A percentile compares a stretch with the other conserved stretches of the same genome.
These are phyloP conservation scores for Hymenotorrendiella dingleyae DNA, from an alignment of 2,329 filamentous ascomycete species.

Conservation along the genomic window DNA sequence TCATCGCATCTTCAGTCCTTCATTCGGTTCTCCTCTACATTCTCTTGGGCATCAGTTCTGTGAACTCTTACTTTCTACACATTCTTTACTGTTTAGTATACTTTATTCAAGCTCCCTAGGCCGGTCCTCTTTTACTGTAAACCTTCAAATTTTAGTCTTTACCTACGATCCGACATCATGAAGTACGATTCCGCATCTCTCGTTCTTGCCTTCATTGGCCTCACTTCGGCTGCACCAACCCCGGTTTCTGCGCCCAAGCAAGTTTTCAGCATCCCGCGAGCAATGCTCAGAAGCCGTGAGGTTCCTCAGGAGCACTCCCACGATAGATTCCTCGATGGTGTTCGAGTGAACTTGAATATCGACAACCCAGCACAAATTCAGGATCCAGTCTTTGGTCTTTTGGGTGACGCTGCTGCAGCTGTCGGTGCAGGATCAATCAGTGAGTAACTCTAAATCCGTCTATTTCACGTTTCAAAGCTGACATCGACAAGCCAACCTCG, in stretches of 20 bases:
- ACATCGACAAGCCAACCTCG: conserved; percentile 35
- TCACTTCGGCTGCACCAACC: conserved; percentile 27
- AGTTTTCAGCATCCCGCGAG: conserved; percentile 21
- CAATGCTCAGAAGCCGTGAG: conserved; percentile 37
- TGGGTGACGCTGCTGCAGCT: conserved; percentile 46
- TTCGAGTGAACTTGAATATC: conserved; percentile 39
- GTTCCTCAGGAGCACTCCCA: conserved; percentile 55
- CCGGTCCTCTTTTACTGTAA: conserved; percentile 26
- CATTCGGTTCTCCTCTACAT: conserved; percentile 25
- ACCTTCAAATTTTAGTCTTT: conserved; percentile 11
- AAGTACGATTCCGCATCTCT: conserved; percentile 29
- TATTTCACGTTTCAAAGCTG: neutral
- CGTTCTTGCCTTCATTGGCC: conserved; percentile 27
- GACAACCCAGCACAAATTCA: conserved; percentile 44
- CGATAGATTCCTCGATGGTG: conserved; percentile 40
- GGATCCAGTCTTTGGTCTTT: conserved; percentile 45
- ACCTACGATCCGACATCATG: conserved; percentile 25
- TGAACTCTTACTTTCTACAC: conserved; percentile 28
- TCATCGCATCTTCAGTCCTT: conserved; percentile 26
- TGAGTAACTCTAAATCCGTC: neutral
- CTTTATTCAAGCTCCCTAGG: conserved; percentile 17
- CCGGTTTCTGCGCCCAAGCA: conserved; percentile 17
- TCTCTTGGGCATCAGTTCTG: conserved; percentile 29
- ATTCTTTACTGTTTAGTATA: conserved; percentile 24
- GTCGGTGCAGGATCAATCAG: conserved; percentile 41